Conservation (phyloP, 176 grass and related monocot genomes). For the Secale cereale region DNA sequence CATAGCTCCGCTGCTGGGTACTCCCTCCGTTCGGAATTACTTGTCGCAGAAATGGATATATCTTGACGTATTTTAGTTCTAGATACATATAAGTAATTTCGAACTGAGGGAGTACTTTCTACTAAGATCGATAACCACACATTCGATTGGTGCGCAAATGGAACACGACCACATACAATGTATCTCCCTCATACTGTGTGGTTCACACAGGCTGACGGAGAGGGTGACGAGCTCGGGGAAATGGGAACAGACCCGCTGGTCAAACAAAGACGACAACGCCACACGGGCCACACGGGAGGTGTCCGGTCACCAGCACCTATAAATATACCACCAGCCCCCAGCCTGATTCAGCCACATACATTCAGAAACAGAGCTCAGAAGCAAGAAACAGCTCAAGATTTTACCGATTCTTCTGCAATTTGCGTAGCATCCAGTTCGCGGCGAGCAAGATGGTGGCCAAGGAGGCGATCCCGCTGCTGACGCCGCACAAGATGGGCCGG, state of each 20-base stretch:
- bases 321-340: background rate
- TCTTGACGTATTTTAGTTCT: too few relatives aligned
- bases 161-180: background rate
- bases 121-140: background rate
- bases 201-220: slow-evolving; percentile 1
- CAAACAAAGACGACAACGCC: background rate
- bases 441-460: background rate
- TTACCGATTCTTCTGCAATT: too few relatives aligned
- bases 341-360: background rate
- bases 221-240: background rate
- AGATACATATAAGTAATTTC: too few relatives aligned
- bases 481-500: slow-evolving; percentile 35
- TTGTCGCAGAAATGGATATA: too few relatives aligned
- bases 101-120: too few relatives aligned
- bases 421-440: background rate
- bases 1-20: too few relatives aligned
- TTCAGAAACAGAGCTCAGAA: background rate
- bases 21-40: too few relatives aligned
- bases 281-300: too few relatives aligned
- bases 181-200: background rate
- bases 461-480: slow-evolving; percentile 32
- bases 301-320: background rate
- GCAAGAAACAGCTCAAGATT: background rate
- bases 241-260: background rate
- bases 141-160: background rate